Evolutionary conservation across 2,329 filamentous ascomycete genomes (phyloP), one percentile per base, ranked within the genome.

Genomic region (Pseudocercospora eumusae): DNA sequence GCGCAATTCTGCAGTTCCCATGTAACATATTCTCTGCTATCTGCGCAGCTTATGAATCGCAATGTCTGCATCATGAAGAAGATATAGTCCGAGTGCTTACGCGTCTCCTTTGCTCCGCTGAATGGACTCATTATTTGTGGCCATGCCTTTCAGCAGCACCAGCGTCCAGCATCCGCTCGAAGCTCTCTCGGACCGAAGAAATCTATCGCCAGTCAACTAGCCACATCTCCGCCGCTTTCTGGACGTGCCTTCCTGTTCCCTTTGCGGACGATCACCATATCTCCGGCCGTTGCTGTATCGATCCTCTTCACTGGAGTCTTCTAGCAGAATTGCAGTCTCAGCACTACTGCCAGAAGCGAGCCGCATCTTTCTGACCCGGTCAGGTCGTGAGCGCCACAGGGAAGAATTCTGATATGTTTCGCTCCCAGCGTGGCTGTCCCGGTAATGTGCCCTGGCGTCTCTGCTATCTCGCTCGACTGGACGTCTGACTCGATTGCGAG

Each of bases 21-120:
- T 52, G 49, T 52, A 36, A 54, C 52, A 54, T 54, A 54, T 54
- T 54, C 31, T 54, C 52, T 54, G 52, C 52, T 40, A 54, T 54
- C 52, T 54, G 47, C 47, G 47, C 47, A 52, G 47, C 47, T 25
- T 52, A 52, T 52, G 47, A 25, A 52, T 27, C 13, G 23, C 47
- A 52, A 52, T 47, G 23, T 27, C 47, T 15, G 15, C 47, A n/a
- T n/a, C 47, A 23, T 28, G 47, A 50, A 23, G 47, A 50, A n/a
- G n/a, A n/a, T 36, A 11, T 40, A n/a, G 36, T 18, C 15, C 36
- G 4, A 8, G 18, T 15, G 36, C 36, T 40, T 40, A n/a, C 5
- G 15, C 23, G 5, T 18, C 5, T 15, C 3, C 36, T 40, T 8
- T 8, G 13, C 15, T 40, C 15, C 36, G 7, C 15, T 40, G 2